phyloP scores from a whole-genome alignment of 2,329 filamentous ascomycete species.

The Parafenestella ontariensis region DNA sequence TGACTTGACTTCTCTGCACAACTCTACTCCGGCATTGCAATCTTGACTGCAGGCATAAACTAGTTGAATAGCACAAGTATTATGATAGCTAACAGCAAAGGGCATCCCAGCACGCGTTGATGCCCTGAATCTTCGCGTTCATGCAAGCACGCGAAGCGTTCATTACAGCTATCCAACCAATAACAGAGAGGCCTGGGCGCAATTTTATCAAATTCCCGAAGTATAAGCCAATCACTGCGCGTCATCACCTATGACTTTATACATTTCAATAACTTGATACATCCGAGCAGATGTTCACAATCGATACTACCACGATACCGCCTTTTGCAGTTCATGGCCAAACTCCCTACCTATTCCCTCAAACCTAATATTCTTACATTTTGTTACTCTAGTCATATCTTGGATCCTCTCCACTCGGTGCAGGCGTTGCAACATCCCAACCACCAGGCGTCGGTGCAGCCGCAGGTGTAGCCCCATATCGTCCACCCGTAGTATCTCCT shows the following conservation, averaged over 20 bases:
- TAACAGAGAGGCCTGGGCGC: neutral
- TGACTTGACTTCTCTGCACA: neutral
- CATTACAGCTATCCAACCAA: slow-evolving; percentile 2
- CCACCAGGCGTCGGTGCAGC: slow-evolving; percentile 67
- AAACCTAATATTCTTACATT: slow-evolving; percentile 9
- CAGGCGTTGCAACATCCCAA: slow-evolving; percentile 59
- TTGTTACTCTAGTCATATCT: slow-evolving; percentile 27
- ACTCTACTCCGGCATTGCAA: neutral
- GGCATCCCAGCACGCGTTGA: slow-evolving; percentile 14
- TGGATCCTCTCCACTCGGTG: slow-evolving; percentile 35
- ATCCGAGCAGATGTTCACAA: no score
- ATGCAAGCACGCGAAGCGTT: neutral
- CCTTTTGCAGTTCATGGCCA: neutral
- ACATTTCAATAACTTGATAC: no score
- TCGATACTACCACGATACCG: neutral
- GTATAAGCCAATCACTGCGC: no score
- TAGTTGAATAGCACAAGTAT: neutral
- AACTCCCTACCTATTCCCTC: neutral
- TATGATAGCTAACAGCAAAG: neutral
- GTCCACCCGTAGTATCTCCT: slow-evolving; percentile 33
- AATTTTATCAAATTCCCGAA: neutral
- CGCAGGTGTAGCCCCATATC: slow-evolving; percentile 48
- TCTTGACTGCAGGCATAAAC: neutral
- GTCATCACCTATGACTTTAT: no score
- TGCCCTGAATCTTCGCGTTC: neutral